These are phyloP conservation scores for Phlyctochytrium planicorne DNA, from an alignment of 192 early-diverging fungal genomes.

Conservation along the genomic window DNA sequence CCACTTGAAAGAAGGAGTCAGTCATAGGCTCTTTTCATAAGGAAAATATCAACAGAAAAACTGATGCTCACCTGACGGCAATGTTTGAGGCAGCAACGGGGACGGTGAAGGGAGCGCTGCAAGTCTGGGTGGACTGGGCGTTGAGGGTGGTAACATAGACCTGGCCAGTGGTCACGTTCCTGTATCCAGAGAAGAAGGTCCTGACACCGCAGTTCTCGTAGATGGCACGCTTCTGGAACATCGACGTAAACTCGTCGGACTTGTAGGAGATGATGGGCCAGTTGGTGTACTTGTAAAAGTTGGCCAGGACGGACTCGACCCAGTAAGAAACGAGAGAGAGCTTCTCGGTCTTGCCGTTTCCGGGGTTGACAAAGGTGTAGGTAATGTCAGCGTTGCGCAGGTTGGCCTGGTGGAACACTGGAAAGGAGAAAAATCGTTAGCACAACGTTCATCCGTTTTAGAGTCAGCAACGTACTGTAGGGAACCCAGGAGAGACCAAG, in stretches of 20 bases:
- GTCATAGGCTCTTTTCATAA: no score
- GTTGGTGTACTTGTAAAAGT: constrained; percentile 18
- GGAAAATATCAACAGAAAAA: neutral
- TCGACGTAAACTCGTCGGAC: constrained; percentile 8
- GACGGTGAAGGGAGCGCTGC: constrained; percentile 18
- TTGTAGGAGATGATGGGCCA: constrained; percentile 27
- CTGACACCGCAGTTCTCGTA: constrained; percentile 11
- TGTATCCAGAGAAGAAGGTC: neutral
- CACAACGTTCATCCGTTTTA: no score
- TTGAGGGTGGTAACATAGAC: neutral
- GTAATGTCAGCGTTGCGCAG: constrained; percentile 23
- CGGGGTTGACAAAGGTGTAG: constrained; percentile 2
- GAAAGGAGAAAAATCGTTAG: no score
- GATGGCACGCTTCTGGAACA: constrained; percentile 7
- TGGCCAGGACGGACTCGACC: constrained; percentile 18
- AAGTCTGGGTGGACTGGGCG: constrained; percentile 1
- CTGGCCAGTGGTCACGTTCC: neutral
- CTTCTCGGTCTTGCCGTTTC: constrained; percentile 4
- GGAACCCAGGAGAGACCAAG: constrained; percentile 2
- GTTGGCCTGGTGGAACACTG: constrained; percentile 34
- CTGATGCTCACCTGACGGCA: neutral
- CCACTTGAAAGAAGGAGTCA: no score
- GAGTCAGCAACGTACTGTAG: no score
- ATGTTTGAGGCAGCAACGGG: constrained; percentile 4
- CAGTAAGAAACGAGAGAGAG: constrained; percentile 9